Percentiles rank a stretch among this genome's conserved stretches.
Evolutionary conservation across 345 rosid genomes (phyloP).

Genomic region (Gossypium mustelinum): DNA sequence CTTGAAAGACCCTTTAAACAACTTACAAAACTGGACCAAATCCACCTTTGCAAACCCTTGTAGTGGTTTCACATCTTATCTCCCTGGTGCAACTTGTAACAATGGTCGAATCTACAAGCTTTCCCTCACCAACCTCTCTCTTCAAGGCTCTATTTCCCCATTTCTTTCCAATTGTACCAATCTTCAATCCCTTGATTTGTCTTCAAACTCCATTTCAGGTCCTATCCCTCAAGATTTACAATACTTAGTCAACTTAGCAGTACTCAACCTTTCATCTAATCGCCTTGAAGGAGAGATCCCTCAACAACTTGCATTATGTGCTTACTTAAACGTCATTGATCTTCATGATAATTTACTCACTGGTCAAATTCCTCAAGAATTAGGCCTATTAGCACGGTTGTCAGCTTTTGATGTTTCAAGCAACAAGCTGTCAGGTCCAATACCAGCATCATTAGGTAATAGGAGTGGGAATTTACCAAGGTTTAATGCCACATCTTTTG

Average conservation of each 20-base stretch:
- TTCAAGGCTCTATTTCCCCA: constrained; percentile 80
- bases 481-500: constrained; percentile 69
- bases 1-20: constrained; percentile 58
- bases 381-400: constrained; percentile 62
- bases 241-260: constrained; percentile 74
- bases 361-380: constrained; percentile 66
- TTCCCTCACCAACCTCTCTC: constrained; percentile 55
- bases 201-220: constrained; percentile 74
- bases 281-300: constrained; percentile 72
- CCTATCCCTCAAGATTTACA: constrained; percentile 73
- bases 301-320: constrained; percentile 65
- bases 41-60: constrained; percentile 62
- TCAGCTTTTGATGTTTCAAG: constrained; percentile 78
- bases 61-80: constrained; percentile 61
- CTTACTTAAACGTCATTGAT: constrained; percentile 87
- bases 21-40: constrained; percentile 82
- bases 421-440: constrained; percentile 65
- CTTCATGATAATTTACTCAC: constrained; percentile 67
- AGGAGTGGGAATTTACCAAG: constrained; percentile 60
- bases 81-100: constrained; percentile 83
- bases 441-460: constrained; percentile 61
- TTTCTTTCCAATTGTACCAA: constrained; percentile 78
- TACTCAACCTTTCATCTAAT: constrained; percentile 81
- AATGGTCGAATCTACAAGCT: constrained; percentile 93
- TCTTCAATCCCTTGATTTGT: constrained; percentile 84